Evolutionary conservation across 306 rosid species (phyloP).

Genomic region (Lupinus albus): DNA sequence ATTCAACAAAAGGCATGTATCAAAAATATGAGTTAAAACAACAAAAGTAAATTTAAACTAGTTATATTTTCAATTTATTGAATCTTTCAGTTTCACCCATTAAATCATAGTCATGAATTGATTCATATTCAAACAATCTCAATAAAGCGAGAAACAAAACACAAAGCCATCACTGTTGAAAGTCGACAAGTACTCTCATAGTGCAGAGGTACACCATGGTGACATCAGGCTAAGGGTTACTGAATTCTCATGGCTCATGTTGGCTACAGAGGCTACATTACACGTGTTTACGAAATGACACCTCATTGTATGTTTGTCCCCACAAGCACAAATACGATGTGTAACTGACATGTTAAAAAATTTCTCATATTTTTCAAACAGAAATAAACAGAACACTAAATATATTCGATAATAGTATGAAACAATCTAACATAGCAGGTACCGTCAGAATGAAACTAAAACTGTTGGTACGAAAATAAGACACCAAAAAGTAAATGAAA

Average conservation of each 20-base stretch:
- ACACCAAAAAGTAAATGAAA: constrained; percentile 36
- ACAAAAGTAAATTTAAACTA: no score
- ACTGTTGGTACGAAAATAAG: constrained; percentile 10
- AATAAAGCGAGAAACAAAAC: constrained; percentile 34
- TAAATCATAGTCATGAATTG: no score
- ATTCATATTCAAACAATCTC: neutral
- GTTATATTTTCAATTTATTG: no score
- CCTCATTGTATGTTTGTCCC: constrained; percentile 45
- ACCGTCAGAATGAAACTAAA: constrained; percentile 34
- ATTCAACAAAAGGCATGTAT: neutral
- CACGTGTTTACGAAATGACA: constrained; percentile 68
- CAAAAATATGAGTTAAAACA: no score
- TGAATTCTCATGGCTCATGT: constrained; percentile 61
- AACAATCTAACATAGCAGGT: constrained; percentile 20
- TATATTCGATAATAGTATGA: constrained; percentile 7
- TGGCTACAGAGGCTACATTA: constrained; percentile 68
- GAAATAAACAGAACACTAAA: neutral
- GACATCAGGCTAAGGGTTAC: constrained; percentile 45
- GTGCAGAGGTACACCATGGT: constrained; percentile 38
- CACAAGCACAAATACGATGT: neutral
- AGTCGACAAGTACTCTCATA: constrained; percentile 31
- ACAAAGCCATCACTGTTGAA: constrained; percentile 50
- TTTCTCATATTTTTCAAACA: neutral
- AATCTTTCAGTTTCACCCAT: no score
- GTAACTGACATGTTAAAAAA: neutral